Evolutionary conservation across 2,329 filamentous ascomycete species (phyloP).

Genomic region (Neocatenulostroma microsporum): DNA sequence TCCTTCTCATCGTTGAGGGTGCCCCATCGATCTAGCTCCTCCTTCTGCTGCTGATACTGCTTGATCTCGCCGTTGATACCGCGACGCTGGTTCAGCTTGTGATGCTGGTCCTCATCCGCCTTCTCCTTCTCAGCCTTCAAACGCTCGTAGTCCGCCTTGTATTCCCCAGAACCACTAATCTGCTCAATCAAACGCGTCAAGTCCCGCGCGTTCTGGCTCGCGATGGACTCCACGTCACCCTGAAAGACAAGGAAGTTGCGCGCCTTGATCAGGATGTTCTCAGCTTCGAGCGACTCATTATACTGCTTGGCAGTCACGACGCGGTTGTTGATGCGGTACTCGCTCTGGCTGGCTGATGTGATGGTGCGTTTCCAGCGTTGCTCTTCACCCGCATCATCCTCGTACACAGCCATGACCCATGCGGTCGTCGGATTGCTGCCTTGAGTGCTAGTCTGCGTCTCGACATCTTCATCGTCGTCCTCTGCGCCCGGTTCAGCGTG

Average conservation of each 20-base stretch:
- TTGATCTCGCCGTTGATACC: constrained; percentile 98
- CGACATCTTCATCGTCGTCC: constrained; percentile 42
- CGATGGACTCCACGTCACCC: constrained; percentile 94
- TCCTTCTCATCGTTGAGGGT: constrained; percentile 85
- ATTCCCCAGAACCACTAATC: constrained; percentile 91
- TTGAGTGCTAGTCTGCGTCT: constrained; percentile 56
- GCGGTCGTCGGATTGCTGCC: constrained; percentile 79
- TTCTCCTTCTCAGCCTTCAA: constrained; percentile 81
- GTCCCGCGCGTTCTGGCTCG: constrained; percentile 87
- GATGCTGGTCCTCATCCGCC: constrained; percentile 78
- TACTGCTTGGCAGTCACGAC: constrained; percentile 84
- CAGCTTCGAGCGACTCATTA: constrained; percentile 81
- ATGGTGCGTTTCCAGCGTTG: constrained; percentile 95
- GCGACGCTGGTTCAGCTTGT: constrained; percentile 79
- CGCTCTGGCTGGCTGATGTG: constrained; percentile 77
- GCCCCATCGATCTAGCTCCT: constrained; percentile 88
- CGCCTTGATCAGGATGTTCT: constrained; percentile 97
- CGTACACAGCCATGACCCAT: constrained; percentile 99
- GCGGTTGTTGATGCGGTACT: constrained; percentile 94
- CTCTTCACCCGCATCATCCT: constrained; percentile 91
- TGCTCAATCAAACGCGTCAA: constrained; percentile 92
- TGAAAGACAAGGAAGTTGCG: constrained; percentile 98
- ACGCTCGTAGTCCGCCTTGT: constrained; percentile 86
- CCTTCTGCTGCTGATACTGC: constrained; percentile 94
- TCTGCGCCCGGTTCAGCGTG: constrained; percentile 28